Evolutionary conservation across 2,329 filamentous ascomycete genomes (phyloP).

Genomic region (Ceratocystis harringtonii): DNA sequence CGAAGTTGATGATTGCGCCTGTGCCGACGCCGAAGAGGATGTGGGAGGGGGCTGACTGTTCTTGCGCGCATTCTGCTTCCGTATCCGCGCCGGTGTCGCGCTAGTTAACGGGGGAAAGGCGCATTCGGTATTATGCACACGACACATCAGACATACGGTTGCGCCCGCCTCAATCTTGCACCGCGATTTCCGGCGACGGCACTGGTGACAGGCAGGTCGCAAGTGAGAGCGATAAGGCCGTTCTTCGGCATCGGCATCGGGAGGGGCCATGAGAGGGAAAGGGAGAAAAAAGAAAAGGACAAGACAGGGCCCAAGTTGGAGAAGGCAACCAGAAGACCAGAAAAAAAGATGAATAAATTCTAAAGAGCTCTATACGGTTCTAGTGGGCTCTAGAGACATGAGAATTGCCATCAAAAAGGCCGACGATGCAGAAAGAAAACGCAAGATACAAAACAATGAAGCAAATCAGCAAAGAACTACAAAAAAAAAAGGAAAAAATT

Average conservation of each 20-base stretch:
- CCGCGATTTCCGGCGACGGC: slow-evolving; percentile 44
- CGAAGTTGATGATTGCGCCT: neutral
- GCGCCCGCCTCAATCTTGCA: slow-evolving; percentile 42
- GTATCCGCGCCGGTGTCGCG: slow-evolving; percentile 18
- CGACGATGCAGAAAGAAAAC: neutral
- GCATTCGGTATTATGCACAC: slow-evolving; percentile 42
- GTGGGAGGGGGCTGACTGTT: neutral
- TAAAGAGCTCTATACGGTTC: neutral
- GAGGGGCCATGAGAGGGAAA: neutral
- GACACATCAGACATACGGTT: slow-evolving; percentile 41
- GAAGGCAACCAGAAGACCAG: neutral
- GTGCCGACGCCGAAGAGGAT: neutral
- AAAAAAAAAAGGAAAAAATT: neutral
- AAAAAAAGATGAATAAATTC: neutral
- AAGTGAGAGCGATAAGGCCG: slow-evolving; percentile 48
- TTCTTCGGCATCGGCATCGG: slow-evolving; percentile 10
- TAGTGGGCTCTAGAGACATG: neutral
- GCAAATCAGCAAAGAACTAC: neutral
- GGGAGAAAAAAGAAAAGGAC: neutral
- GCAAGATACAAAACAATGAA: neutral
- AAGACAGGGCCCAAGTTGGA: neutral
- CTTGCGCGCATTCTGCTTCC: slow-evolving; percentile 12
- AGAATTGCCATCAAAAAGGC: neutral
- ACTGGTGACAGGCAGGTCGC: slow-evolving; percentile 44
- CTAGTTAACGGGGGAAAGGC: slow-evolving; percentile 30